A percentile compares a stretch with the other conserved stretches of the same genome.
These are phyloP conservation scores for Rhizoclosmatium globosum DNA, from an alignment of 192 early-diverging fungal genomes.

Conservation along the genomic window DNA sequence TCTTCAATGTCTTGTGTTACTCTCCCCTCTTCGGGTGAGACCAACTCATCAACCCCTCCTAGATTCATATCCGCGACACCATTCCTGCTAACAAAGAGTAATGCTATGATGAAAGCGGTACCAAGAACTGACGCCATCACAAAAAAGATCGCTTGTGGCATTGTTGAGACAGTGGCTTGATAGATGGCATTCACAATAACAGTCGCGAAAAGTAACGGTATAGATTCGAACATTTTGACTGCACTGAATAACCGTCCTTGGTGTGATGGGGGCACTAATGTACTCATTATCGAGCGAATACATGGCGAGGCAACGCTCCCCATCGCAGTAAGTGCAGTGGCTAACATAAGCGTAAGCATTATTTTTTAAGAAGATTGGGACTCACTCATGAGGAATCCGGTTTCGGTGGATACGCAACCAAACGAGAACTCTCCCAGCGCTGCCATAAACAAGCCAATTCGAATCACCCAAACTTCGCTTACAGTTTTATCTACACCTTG, in stretches of 20 bases:
- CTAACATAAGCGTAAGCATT: background rate
- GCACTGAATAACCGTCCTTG: constrained; percentile 23
- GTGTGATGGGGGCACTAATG: constrained; percentile 2
- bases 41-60: background rate
- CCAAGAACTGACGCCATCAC: background rate
- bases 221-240: constrained; percentile 4
- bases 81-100: background rate
- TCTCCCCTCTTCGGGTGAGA: background rate
- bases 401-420: background rate
- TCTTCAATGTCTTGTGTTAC: background rate
- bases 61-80: background rate
- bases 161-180: background rate
- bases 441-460: constrained; percentile 4
- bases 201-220: constrained; percentile 16
- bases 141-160: constrained; percentile 26
- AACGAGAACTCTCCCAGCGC: background rate
- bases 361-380: background rate
- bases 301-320: background rate
- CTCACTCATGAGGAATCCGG: background rate
- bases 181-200: constrained; percentile 21
- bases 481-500: background rate
- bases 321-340: background rate
- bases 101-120: background rate
- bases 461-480: background rate
- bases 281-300: background rate